These are phyloP conservation scores for Berberis thunbergii DNA, from an alignment of 164 flowering plant genomes.

Conservation along the genomic window DNA sequence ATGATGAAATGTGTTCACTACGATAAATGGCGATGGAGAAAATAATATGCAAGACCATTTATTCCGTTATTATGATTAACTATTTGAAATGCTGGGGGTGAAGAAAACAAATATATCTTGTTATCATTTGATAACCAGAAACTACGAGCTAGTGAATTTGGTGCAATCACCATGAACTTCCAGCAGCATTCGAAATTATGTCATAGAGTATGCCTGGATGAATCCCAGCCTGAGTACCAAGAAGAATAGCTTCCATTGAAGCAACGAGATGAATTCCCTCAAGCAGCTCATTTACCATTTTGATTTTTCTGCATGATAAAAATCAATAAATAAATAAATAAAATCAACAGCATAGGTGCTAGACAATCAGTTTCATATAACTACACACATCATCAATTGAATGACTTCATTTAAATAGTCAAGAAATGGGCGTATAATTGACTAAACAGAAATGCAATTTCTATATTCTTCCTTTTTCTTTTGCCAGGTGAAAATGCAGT, in stretches of 20 bases:
- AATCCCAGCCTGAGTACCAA: conserved; percentile 66
- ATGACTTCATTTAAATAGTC: too few species aligned
- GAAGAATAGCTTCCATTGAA: conserved; percentile 76
- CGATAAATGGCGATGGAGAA: too few species aligned
- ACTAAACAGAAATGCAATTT: too few species aligned
- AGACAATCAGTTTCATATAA: neutral
- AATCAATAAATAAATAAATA: neutral
- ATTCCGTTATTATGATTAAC: too few species aligned
- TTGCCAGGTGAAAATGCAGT: neutral
- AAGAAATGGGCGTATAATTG: too few species aligned
- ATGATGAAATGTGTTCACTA: too few species aligned
- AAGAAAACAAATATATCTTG: too few species aligned
- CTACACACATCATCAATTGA: neutral
- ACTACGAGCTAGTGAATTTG: neutral
- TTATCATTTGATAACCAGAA: too few species aligned
- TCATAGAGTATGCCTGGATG: conserved; percentile 88
- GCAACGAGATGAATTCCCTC: conserved; percentile 86
- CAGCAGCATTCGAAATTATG: conserved; percentile 95
- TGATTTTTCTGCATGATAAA: conserved; percentile 54
- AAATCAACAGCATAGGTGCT: neutral
- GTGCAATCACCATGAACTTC: conserved; percentile 71
- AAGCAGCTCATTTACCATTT: conserved; percentile 76
- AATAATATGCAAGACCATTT: too few species aligned
- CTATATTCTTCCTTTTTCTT: too few species aligned
- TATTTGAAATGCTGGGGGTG: too few species aligned